A percentile compares a stretch with the other conserved stretches of the same genome.
phyloP scores from a whole-genome alignment of 768 basidiomycete genomes.

The Trichaptum fuscoviolaceum region DNA sequence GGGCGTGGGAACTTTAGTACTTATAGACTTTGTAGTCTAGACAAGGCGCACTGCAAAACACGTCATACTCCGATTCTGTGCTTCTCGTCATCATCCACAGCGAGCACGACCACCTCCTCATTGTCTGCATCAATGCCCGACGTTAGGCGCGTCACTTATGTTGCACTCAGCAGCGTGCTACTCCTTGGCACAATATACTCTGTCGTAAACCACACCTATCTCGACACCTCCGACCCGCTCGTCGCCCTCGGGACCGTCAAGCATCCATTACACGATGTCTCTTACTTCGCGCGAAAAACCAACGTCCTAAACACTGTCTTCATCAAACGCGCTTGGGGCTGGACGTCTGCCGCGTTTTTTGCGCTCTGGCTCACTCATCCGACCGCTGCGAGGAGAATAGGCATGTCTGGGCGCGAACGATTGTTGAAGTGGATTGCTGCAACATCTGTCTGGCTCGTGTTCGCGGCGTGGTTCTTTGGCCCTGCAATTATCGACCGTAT shows the following conservation, averaged over 20 bases:
- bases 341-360: slow-evolving; percentile 72
- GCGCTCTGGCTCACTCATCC: slow-evolving; percentile 44
- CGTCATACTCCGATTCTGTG: not conserved
- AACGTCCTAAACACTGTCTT: slow-evolving; percentile 82
- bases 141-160: slow-evolving; percentile 26
- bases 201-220: slow-evolving; percentile 57
- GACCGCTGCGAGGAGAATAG: slow-evolving; percentile 25
- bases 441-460: slow-evolving; percentile 64
- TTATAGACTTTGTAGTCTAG: not conserved
- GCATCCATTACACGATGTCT: slow-evolving; percentile 54
- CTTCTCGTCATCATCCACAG: not conserved
- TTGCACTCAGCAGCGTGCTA: slow-evolving; percentile 40
- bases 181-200: slow-evolving; percentile 63
- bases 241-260: slow-evolving; percentile 50
- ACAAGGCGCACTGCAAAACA: not conserved
- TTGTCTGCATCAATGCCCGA: slow-evolving; percentile 18
- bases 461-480: slow-evolving; percentile 87
- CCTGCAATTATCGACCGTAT: slow-evolving; percentile 70
- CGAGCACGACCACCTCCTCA: not conserved
- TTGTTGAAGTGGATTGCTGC: slow-evolving; percentile 50
- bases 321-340: slow-evolving; percentile 89
- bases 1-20: not conserved
- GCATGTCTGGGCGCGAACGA: slow-evolving; percentile 20
- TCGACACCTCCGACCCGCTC: slow-evolving; percentile 80
- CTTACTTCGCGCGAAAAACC: slow-evolving; percentile 77